Percentiles rank a stretch among this genome's conserved stretches.
These are phyloP conservation scores for Trichaptum fuscoviolaceum DNA, from an alignment of 768 basidiomycete species.

Conservation along the genomic window DNA sequence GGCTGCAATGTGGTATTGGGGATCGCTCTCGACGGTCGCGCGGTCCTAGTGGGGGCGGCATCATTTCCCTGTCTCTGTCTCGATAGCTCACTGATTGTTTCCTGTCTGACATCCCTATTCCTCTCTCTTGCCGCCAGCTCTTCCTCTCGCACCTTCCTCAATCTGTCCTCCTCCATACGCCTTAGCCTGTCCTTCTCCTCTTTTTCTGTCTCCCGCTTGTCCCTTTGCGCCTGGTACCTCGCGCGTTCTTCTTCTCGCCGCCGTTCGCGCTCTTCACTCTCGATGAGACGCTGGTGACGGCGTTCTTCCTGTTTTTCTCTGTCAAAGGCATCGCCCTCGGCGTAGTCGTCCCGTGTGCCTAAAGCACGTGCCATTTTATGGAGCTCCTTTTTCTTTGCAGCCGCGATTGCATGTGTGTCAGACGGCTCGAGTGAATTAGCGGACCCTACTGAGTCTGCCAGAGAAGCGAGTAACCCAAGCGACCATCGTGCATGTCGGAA, in stretches of 20 bases:
- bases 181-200: slow-evolving; percentile 67
- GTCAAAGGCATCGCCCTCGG: slow-evolving; percentile 92
- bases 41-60: slow-evolving; percentile 14
- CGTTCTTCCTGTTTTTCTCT: slow-evolving; percentile 87
- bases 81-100: slow-evolving; percentile 19
- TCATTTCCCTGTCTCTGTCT: slow-evolving; percentile 11
- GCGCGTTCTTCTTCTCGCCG: slow-evolving; percentile 57
- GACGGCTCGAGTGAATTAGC: slow-evolving; percentile 61
- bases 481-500: too few species aligned
- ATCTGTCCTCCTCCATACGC: slow-evolving; percentile 68
- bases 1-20: slow-evolving; percentile 23
- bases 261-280: slow-evolving; percentile 69
- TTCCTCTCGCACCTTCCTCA: slow-evolving; percentile 49
- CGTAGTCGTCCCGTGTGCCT: slow-evolving; percentile 77
- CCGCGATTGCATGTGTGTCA: slow-evolving; percentile 89
- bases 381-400: slow-evolving; percentile 86
- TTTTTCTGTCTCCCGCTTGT: slow-evolving; percentile 72
- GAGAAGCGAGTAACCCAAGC: slow-evolving; percentile 58
- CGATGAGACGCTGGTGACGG: slow-evolving; percentile 53
- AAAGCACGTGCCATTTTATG: slow-evolving; percentile 82
- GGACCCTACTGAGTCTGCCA: slow-evolving; percentile 37
- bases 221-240: slow-evolving; percentile 62
- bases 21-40: slow-evolving; percentile 18
- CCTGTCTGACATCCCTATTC: slow-evolving; percentile 25
- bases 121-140: slow-evolving; percentile 28